Conservation (phyloP, 2,329 filamentous ascomycete genomes). For the Elsinoe perseae region DNA sequence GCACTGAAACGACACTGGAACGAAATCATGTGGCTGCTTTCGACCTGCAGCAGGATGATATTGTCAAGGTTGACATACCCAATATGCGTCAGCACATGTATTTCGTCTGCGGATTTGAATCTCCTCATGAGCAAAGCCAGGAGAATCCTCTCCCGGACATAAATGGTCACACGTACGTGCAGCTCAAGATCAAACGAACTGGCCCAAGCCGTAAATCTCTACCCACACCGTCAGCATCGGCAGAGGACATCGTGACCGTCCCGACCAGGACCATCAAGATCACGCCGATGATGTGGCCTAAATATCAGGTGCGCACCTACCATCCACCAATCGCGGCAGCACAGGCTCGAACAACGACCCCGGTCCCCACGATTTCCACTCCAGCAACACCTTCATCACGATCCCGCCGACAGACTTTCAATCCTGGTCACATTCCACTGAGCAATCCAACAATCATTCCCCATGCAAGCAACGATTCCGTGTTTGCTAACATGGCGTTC, state of each 20-base stretch:
- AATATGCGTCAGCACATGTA: slow-evolving; percentile 41
- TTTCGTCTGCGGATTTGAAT: slow-evolving; percentile 37
- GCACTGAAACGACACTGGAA: slow-evolving; percentile 36
- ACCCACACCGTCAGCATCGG: slow-evolving; percentile 13
- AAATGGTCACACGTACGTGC: slow-evolving; percentile 34
- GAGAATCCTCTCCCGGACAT: slow-evolving; percentile 34
- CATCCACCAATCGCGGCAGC: slow-evolving; percentile 19
- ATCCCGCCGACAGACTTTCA: slow-evolving; percentile 32
- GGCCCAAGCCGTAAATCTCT: neutral
- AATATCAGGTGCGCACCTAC: slow-evolving; percentile 35
- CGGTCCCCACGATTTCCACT: slow-evolving; percentile 29
- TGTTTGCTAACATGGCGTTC: slow-evolving; percentile 81
- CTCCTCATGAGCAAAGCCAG: slow-evolving; percentile 21
- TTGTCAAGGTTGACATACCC: slow-evolving; percentile 40
- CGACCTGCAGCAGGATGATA: slow-evolving; percentile 38
- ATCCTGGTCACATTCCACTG: slow-evolving; percentile 8
- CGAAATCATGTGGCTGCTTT: slow-evolving; percentile 34
- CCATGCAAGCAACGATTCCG: slow-evolving; percentile 27
- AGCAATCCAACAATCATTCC: slow-evolving; percentile 20
- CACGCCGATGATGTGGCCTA: slow-evolving; percentile 36
- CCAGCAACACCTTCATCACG: slow-evolving; percentile 44
- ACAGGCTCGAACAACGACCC: slow-evolving; percentile 20
- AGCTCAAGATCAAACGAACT: slow-evolving; percentile 34
- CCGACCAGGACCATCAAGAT: slow-evolving; percentile 38
- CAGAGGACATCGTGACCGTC: slow-evolving; percentile 31